Percentiles rank a stretch among this genome's conserved stretches.
These are phyloP conservation scores for Tanacetum coccineum DNA, from an alignment of 129 eudicot species.

Conservation along the genomic window DNA sequence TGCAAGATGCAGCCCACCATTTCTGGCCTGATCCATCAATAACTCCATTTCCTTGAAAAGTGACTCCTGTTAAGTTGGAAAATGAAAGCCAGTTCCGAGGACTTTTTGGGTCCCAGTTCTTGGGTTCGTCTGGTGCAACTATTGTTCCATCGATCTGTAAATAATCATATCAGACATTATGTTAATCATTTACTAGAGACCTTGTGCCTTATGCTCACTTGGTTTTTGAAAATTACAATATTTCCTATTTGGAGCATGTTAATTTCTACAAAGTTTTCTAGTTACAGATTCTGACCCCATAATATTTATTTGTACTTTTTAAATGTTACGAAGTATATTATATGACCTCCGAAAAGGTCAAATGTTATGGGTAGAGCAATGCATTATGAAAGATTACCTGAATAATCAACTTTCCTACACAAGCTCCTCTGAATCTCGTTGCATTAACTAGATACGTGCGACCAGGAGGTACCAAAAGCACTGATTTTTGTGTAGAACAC, in stretches of 20 bases:
- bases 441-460: conserved; percentile 86
- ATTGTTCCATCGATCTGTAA: conserved; percentile 79
- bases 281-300: neutral
- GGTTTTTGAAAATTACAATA: conserved; percentile 11
- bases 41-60: conserved; percentile 76
- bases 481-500: conserved; percentile 67
- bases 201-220: neutral
- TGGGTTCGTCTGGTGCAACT: conserved; percentile 82
- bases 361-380: neutral
- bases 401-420: conserved; percentile 58
- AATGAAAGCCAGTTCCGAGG: conserved; percentile 70
- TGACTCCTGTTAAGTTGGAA: conserved; percentile 41
- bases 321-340: neutral
- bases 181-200: neutral
- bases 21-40: conserved; percentile 94
- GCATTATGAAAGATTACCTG: conserved; percentile 45
- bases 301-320: neutral
- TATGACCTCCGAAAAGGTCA: conserved; percentile 10
- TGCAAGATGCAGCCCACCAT: conserved; percentile 99
- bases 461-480: conserved; percentile 80
- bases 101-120: conserved; percentile 63
- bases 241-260: neutral
- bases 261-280: neutral
- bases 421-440: conserved; percentile 84
- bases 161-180: conserved; percentile 4